Evolutionary conservation across 108 stramenopile species (phyloP).

Genomic region (Cyclotella atomus): DNA sequence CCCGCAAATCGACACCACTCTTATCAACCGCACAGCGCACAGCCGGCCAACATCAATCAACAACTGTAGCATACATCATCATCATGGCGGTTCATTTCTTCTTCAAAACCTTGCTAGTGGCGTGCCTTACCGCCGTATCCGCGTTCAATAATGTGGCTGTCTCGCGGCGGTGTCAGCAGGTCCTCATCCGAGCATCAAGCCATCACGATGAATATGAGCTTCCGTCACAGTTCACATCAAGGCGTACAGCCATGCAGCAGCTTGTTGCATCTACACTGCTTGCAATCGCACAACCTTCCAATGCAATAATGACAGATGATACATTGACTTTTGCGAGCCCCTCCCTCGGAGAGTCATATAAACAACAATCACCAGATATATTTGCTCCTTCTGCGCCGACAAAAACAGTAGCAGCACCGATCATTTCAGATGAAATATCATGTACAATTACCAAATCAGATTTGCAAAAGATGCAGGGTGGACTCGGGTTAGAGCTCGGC

Average conservation of each 20-base stretch:
- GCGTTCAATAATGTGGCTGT: too few relatives aligned
- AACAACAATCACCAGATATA: conserved; percentile 9
- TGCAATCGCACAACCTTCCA: conserved; percentile 2
- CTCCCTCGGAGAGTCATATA: conserved; percentile 25
- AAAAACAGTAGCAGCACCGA: background rate
- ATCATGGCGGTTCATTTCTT: too few relatives aligned
- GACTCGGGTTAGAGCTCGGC: conserved; percentile 77
- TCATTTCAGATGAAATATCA: conserved; percentile 47
- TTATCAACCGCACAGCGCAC: too few relatives aligned
- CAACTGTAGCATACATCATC: too few relatives aligned
- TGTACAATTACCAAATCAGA: conserved; percentile 60
- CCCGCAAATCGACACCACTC: too few relatives aligned
- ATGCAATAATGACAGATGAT: conserved; percentile 69
- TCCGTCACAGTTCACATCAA: too few relatives aligned
- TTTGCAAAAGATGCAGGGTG: conserved; percentile 47
- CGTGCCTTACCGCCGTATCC: too few relatives aligned
- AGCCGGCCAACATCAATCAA: too few relatives aligned
- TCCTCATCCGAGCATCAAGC: too few relatives aligned
- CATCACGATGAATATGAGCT: too few relatives aligned
- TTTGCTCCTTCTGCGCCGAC: background rate
- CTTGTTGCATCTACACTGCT: background rate
- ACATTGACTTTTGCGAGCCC: conserved; percentile 61
- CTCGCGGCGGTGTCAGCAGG: too few relatives aligned
- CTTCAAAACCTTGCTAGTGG: too few relatives aligned
- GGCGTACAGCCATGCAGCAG: conserved; percentile 24